A percentile compares a stretch with the other conserved stretches of the same genome.
These are phyloP conservation scores for Poa annua DNA, from an alignment of 176 grass and related monocot species.

Conservation along the genomic window DNA sequence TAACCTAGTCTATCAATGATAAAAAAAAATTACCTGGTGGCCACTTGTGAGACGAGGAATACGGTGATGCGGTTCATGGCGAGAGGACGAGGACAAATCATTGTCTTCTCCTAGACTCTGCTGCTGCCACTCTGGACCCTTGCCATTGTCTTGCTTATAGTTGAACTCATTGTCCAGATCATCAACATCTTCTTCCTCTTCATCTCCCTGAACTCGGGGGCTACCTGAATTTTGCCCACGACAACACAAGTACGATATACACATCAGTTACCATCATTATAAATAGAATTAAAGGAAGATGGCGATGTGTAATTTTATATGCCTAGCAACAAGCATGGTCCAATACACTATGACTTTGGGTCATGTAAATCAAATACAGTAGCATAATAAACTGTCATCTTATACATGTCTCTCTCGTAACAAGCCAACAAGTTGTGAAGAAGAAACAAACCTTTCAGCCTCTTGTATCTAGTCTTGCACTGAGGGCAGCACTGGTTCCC, in stretches of 20 bases:
- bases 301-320: neutral
- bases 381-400: neutral
- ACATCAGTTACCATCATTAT: constrained; percentile 15
- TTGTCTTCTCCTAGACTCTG: constrained; percentile 70
- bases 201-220: constrained; percentile 94
- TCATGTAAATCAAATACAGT: neutral
- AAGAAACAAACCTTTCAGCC: constrained; percentile 78
- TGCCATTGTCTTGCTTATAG: constrained; percentile 73
- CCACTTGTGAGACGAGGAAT: constrained; percentile 90
- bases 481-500: constrained; percentile 96
- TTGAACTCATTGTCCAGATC: constrained; percentile 98
- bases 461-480: constrained; percentile 99
- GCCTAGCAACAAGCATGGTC: neutral
- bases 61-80: constrained; percentile 75
- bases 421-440: neutral
- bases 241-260: neutral
- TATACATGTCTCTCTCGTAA: neutral
- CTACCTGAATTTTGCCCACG: constrained; percentile 61
- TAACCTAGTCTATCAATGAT: constrained; percentile 8
- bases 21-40: constrained; percentile 68
- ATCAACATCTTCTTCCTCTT: constrained; percentile 96
- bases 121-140: constrained; percentile 64
- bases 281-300: neutral
- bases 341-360: neutral
- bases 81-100: constrained; percentile 94